These are phyloP conservation scores for Lactarius hatsudake DNA, from an alignment of 768 basidiomycete genomes.

Conservation along the genomic window DNA sequence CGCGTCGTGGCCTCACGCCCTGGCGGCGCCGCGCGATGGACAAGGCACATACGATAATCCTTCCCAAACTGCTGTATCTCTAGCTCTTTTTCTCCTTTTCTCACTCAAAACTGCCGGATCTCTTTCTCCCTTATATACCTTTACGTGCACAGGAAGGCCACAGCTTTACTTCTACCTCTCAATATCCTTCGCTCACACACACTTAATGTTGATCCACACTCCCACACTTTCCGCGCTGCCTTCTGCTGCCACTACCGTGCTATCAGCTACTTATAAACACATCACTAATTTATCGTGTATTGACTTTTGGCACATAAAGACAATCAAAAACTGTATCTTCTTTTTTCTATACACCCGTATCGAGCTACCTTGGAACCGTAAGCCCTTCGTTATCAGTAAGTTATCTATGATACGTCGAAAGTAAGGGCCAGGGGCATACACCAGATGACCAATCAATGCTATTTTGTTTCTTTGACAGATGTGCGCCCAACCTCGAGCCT, in stretches of 20 bases:
- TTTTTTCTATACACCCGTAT: neutral
- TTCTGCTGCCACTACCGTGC: neutral
- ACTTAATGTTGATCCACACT: neutral
- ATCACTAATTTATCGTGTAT: constrained; percentile 25
- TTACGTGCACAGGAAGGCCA: neutral
- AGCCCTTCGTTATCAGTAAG: neutral
- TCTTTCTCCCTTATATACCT: neutral
- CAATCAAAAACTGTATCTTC: constrained; percentile 19
- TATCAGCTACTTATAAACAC: neutral
- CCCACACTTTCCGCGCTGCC: neutral
- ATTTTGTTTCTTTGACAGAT: neutral
- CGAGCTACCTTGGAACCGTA: neutral
- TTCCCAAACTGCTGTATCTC: constrained; percentile 21
- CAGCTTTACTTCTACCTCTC: neutral
- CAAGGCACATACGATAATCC: constrained; percentile 18
- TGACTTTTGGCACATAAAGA: constrained; percentile 14
- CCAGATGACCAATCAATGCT: neutral
- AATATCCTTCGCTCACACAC: neutral
- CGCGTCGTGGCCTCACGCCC: constrained; percentile 20
- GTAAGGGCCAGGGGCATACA: neutral
- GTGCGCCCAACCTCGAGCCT: neutral
- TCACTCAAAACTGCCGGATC: neutral
- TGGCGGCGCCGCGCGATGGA: constrained; percentile 22
- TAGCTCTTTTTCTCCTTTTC: constrained; percentile 10
- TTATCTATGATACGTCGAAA: neutral